Conservation (phyloP, 192 early-diverging fungal species). For the Spinellus fusiger region DNA sequence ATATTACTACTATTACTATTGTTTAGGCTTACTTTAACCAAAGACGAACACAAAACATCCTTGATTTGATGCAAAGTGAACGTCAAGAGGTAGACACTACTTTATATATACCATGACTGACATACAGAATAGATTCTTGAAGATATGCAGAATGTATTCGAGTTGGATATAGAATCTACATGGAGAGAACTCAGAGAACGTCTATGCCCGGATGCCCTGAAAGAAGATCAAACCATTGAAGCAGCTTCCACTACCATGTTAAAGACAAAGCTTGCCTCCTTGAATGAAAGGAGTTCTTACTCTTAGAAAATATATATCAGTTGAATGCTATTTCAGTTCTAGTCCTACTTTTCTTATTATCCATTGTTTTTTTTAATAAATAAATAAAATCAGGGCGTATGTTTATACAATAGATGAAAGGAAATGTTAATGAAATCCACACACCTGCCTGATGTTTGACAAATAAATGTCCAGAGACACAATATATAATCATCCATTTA, state of each 20-base stretch:
- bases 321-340: too few relatives aligned
- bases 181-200: conserved; percentile 3
- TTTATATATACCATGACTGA: background rate
- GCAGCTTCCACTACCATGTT: background rate
- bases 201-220: background rate
- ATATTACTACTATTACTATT: background rate
- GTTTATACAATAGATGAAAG: too few relatives aligned
- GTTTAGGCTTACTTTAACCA: conserved; percentile 58
- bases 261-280: background rate
- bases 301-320: too few relatives aligned
- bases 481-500: too few relatives aligned
- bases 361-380: too few relatives aligned
- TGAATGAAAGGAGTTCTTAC: too few relatives aligned
- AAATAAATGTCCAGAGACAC: too few relatives aligned
- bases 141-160: conserved; percentile 2
- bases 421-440: too few relatives aligned
- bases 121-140: conserved; percentile 3
- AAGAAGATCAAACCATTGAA: background rate
- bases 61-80: conserved; percentile 68
- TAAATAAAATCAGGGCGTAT: too few relatives aligned
- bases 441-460: too few relatives aligned
- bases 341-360: too few relatives aligned
- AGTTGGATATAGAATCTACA: background rate
- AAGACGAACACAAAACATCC: conserved; percentile 72
- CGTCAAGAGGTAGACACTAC: conserved; percentile 37